These are phyloP conservation scores for Hamamelis virginiana DNA, from an alignment of 164 flowering plant genomes.

Conservation along the genomic window DNA sequence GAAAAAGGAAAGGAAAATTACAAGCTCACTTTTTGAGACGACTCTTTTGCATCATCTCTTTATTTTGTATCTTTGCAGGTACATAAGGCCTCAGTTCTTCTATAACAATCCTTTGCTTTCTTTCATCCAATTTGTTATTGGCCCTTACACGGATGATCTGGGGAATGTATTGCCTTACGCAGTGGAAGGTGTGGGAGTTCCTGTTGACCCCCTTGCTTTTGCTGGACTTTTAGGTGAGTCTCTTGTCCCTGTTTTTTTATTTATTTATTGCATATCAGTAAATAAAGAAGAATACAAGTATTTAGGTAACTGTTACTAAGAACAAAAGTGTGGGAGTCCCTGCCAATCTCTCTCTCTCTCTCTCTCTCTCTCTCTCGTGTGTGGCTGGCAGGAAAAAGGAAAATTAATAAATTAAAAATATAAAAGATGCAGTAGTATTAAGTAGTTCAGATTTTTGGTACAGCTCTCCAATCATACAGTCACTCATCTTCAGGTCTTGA, in stretches of 20 bases:
- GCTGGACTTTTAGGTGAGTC: constrained; percentile 87
- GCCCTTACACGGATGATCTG: constrained; percentile 93
- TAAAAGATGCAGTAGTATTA: too few relatives aligned
- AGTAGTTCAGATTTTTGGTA: too few relatives aligned
- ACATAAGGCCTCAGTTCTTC: constrained; percentile 90
- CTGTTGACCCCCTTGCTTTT: constrained; percentile 95
- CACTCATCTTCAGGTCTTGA: neutral
- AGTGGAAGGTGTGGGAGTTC: constrained; percentile 97
- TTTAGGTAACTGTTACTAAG: too few relatives aligned
- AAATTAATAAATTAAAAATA: too few relatives aligned
- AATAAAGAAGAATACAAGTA: too few relatives aligned
- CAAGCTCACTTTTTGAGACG: neutral
- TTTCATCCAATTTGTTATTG: constrained; percentile 80
- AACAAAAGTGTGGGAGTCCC: too few relatives aligned
- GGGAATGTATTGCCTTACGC: constrained; percentile 96
- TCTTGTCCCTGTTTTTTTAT: neutral
- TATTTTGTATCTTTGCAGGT: constrained; percentile 51
- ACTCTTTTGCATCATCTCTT: neutral
- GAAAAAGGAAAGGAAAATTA: neutral
- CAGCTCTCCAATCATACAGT: too few relatives aligned
- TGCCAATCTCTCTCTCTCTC: too few relatives aligned
- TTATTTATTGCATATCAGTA: neutral
- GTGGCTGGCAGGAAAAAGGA: too few relatives aligned
- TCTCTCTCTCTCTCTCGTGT: too few relatives aligned
- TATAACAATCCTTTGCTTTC: constrained; percentile 90